These are phyloP conservation scores for Penicillium sp. DNA, from an alignment of 2,329 filamentous ascomycete species.

Conservation along the genomic window DNA sequence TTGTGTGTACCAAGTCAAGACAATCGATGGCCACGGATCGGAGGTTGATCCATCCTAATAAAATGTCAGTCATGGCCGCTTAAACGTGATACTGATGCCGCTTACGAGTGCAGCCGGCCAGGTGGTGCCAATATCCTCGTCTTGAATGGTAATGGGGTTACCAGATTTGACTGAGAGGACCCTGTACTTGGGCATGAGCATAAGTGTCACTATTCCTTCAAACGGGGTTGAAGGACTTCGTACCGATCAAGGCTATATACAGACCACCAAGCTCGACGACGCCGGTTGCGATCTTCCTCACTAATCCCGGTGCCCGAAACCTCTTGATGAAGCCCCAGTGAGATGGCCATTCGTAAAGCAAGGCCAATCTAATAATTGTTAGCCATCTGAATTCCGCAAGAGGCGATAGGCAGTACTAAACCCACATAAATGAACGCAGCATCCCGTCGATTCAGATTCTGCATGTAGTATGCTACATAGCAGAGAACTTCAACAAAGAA, in stretches of 20 bases:
- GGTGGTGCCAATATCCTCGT: constrained; percentile 55
- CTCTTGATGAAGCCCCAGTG: constrained; percentile 59
- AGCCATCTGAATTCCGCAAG: constrained; percentile 1
- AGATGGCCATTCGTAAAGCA: constrained; percentile 60
- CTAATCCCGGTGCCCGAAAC: constrained; percentile 44
- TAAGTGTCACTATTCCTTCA: not conserved
- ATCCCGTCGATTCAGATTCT: constrained; percentile 59
- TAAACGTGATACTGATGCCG: not conserved
- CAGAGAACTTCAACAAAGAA: constrained; percentile 59
- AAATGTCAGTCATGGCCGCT: constrained; percentile 1
- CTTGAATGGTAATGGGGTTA: constrained; percentile 57
- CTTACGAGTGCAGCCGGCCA: constrained; percentile 37
- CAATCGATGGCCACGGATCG: constrained; percentile 48
- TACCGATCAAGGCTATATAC: constrained; percentile 58
- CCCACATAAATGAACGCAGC: constrained; percentile 56
- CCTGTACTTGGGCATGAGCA: constrained; percentile 21
- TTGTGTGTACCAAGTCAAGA: constrained; percentile 56
- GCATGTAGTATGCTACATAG: constrained; percentile 59
- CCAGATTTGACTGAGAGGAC: constrained; percentile 58
- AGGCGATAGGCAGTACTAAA: not conserved
- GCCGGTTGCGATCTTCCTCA: constrained; percentile 50
- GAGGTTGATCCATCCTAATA: constrained; percentile 20
- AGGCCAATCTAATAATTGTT: constrained; percentile 46
- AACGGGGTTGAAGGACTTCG: not conserved
- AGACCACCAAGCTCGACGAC: constrained; percentile 59